phyloP scores from a whole-genome alignment of 371 early-diverging fungal genomes.

The Funneliformis caledonium region DNA sequence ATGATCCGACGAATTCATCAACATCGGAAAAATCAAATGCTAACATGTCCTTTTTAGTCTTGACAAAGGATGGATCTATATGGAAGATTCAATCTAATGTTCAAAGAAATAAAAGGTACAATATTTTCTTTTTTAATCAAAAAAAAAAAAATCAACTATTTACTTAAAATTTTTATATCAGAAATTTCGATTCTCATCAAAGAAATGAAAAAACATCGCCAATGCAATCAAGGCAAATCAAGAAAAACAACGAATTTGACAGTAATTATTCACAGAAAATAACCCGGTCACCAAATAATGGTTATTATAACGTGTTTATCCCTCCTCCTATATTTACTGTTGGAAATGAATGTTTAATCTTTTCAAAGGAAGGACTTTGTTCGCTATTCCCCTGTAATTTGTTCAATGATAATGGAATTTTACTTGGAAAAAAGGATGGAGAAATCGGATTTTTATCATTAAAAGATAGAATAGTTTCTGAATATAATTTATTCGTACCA shows the following conservation, averaged over 20 bases:
- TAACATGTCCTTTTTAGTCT: slow-evolving; percentile 12
- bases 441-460: slow-evolving; percentile 34
- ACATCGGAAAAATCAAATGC: not conserved
- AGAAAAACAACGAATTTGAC: not conserved
- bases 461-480: not conserved
- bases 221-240: not conserved
- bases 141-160: not conserved
- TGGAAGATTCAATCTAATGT: slow-evolving; percentile 18
- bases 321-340: slow-evolving; percentile 18
- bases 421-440: slow-evolving; percentile 21
- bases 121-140: not conserved
- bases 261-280: not conserved
- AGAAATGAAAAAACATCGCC: not conserved
- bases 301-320: not conserved
- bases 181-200: not conserved
- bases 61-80: slow-evolving; percentile 14
- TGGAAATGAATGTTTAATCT: not conserved
- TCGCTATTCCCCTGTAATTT: not conserved
- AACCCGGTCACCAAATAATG: too few relatives aligned
- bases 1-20: not conserved
- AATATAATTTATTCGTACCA: slow-evolving; percentile 19
- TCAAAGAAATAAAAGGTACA: slow-evolving; percentile 28
- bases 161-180: not conserved
- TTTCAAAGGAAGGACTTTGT: slow-evolving; percentile 4
- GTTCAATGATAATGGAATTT: slow-evolving; percentile 14